Evolutionary conservation across 169 alveolate species (phyloP).

Genomic region (Plasmodium adleri): DNA sequence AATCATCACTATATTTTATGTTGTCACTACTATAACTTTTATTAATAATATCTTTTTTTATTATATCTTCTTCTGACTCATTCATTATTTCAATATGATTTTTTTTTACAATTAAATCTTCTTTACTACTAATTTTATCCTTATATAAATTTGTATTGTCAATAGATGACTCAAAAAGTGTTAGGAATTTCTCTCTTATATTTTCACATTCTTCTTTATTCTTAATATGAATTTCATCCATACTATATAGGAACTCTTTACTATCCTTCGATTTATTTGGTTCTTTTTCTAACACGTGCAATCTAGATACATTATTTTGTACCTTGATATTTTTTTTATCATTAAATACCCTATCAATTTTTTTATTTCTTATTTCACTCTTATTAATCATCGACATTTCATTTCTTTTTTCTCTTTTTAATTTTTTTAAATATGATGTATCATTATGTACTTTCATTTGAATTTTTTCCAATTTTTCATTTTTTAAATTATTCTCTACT

Average conservation of each 20-base stretch:
- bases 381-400: background rate
- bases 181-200: background rate
- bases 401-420: background rate
- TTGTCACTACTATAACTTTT: background rate
- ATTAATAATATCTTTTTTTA: background rate
- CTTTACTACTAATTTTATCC: too few relatives aligned
- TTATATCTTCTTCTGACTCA: background rate
- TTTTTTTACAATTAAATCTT: background rate
- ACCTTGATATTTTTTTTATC: too few relatives aligned
- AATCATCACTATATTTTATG: background rate
- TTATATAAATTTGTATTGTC: background rate
- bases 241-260: too few relatives aligned
- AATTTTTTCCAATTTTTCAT: conserved; percentile 5
- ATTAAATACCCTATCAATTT: too few relatives aligned
- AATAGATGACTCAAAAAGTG: conserved; percentile 4
- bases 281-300: too few relatives aligned
- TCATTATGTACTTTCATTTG: conserved; percentile 6
- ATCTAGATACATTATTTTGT: too few relatives aligned
- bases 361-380: too few relatives aligned
- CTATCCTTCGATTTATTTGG: too few relatives aligned
- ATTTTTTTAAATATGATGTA: background rate
- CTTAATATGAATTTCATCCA: background rate
- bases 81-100: conserved; percentile 2
- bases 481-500: conserved; percentile 12
- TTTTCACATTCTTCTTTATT: background rate